phyloP scores from a whole-genome alignment of 441 rosid species.

The Caryocar brasiliense region DNA sequence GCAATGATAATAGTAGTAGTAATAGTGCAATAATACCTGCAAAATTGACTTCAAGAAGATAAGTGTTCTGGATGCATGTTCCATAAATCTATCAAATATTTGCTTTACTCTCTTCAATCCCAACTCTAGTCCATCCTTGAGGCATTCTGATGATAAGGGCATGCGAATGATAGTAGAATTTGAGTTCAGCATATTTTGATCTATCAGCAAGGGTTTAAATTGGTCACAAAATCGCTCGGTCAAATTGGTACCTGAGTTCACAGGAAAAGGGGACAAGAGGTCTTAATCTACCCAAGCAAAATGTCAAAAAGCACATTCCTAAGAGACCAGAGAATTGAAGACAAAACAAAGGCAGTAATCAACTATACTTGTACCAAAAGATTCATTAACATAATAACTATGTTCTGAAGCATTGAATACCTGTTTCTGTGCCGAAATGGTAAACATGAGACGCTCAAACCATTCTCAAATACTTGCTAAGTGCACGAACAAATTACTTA shows the following conservation, averaged over 20 bases:
- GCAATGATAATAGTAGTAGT: too few species aligned
- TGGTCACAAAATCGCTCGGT: slow-evolving; percentile 78
- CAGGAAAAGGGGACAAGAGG: slow-evolving; percentile 6
- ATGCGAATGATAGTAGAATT: slow-evolving; percentile 88
- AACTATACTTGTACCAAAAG: too few species aligned
- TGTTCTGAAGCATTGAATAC: too few species aligned
- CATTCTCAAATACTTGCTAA: too few species aligned
- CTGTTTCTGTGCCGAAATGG: too few species aligned
- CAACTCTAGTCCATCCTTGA: slow-evolving; percentile 69
- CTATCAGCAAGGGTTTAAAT: slow-evolving; percentile 81
- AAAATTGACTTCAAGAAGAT: slow-evolving; percentile 77
- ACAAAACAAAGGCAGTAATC: background rate
- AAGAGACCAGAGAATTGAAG: background rate
- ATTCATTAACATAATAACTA: too few species aligned
- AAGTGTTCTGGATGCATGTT: slow-evolving; percentile 73
- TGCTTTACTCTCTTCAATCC: slow-evolving; percentile 61
- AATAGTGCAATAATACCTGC: slow-evolving; percentile 74
- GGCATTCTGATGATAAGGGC: slow-evolving; percentile 78
- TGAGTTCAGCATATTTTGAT: slow-evolving; percentile 62
- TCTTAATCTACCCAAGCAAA: slow-evolving; percentile 9
- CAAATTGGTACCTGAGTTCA: slow-evolving; percentile 69
- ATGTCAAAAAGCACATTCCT: background rate
- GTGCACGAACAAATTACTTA: too few species aligned
- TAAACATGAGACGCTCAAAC: too few species aligned
- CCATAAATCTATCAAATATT: slow-evolving; percentile 60